Evolutionary conservation across 306 rosid genomes (phyloP), one percentile per base, ranked within the genome.

Genomic region (Urtica urens): DNA sequence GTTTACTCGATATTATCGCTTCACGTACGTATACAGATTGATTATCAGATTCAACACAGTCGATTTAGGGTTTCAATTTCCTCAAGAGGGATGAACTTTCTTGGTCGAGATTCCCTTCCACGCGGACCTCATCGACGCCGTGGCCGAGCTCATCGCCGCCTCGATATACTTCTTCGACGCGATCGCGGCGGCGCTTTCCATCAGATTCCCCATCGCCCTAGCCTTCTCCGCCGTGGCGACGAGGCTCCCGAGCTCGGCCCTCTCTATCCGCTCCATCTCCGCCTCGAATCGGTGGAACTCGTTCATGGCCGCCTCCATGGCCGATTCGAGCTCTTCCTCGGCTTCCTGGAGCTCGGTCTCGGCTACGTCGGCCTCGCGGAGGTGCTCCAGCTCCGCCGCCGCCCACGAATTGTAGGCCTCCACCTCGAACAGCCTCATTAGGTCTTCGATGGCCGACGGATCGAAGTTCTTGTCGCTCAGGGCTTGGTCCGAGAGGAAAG

Each of bases 371-470:
- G 46, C 33, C 31, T 90, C 94, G 26, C 38, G 53, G 6, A 77
- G 76, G 20, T 59, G 72, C 31, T 82, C 78, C 1, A 79, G 77
- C 20, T 85, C 99, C 31, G 70, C 42, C 19, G 94, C 92, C 0
- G 87, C 99, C 99, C 95, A 85, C 33, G 94, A 78, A 3, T 65
- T 90, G 87, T 85, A 90, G 1, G 94, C 79, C n/a, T 90, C 99
- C 19, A 90, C 68, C 81, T 90, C 99, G 23, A 90, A 90, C 5
- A 90, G 87, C 55, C 63, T 85, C 87, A 82, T 73, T 0, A 82
- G 77, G 64, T 79, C 93, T 61, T 90, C 87, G 13, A 82, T 73
- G 15, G 76, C 55, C 19, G 93, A 73, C 1, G 95, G 94, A 37
- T 85, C 94, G 48, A 90, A 85, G 80, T n/a, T 71, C 51, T 85